phyloP scores from a whole-genome alignment of 805 yeast species.

The Torulaspora microellipsoides region DNA sequence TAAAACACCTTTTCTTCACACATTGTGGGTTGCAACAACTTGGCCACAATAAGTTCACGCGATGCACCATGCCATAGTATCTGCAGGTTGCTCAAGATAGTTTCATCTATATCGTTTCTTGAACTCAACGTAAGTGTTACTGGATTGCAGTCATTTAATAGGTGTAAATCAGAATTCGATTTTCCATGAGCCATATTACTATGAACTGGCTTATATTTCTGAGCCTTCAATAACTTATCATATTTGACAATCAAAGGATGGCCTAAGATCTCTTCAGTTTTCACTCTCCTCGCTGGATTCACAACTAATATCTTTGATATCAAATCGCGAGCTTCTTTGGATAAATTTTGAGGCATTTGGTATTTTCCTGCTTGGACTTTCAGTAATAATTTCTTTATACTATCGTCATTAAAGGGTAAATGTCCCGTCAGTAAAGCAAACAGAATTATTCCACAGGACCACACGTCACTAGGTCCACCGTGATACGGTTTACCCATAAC shows the following conservation, averaged over 20 bases:
- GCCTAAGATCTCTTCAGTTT: slow-evolving; percentile 57
- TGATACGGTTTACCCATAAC: slow-evolving; percentile 74
- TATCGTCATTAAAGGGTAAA: slow-evolving; percentile 79
- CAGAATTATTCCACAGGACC: slow-evolving; percentile 84
- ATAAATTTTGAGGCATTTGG: slow-evolving; percentile 63
- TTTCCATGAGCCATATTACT: slow-evolving; percentile 19
- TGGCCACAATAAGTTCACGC: slow-evolving; percentile 49
- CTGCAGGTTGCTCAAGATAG: slow-evolving; percentile 68
- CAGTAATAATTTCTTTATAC: slow-evolving; percentile 60
- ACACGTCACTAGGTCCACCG: slow-evolving; percentile 80
- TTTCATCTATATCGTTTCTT: slow-evolving; percentile 57
- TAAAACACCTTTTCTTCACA: slow-evolving; percentile 79
- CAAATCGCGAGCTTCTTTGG: slow-evolving; percentile 63
- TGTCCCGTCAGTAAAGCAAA: slow-evolving; percentile 78
- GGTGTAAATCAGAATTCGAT: slow-evolving; percentile 28
- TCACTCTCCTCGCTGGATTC: slow-evolving; percentile 66
- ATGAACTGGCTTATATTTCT: slow-evolving; percentile 8
- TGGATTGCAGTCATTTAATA: slow-evolving; percentile 18
- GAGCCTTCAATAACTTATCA: slow-evolving; percentile 30
- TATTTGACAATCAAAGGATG: slow-evolving; percentile 83
- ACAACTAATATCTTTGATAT: slow-evolving; percentile 62
- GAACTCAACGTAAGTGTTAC: slow-evolving; percentile 21
- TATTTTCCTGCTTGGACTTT: slow-evolving; percentile 75
- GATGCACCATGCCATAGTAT: slow-evolving; percentile 79
- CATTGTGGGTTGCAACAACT: slow-evolving; percentile 50